Base-by-base conservation (phyloP, 2,329 filamentous ascomycete species). In the Aspergillus neoniger region DNA sequence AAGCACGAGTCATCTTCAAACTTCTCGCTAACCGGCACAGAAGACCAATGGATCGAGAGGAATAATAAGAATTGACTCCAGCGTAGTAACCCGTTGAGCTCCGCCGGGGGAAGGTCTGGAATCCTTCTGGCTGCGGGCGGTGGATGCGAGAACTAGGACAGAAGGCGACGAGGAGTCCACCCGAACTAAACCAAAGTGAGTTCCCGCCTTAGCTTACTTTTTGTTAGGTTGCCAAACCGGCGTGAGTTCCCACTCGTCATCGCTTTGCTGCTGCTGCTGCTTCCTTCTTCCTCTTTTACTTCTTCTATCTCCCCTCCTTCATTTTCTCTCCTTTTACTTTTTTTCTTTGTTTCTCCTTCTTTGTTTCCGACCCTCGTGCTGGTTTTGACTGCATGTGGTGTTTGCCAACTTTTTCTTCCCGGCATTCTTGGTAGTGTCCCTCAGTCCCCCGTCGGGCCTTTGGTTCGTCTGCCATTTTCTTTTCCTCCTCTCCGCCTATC, bases 41-140 rank as follows among this genome's bases (percentile, higher is more conserved):
- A 36, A 36, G 32, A 36, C 32, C 32, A 36, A 36, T 36, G 12
- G 32, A 36, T 36, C 32, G 12, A 36, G 10, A 36, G 32, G 32
- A 36, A 36, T 36, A 36, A 14, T 36, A 36, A 36, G 32, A 6
- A 36, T 36, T 36, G 32, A 36, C 32, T 36, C 32, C 39, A n/a
- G 50, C 19, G 19, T 28, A 23, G 52, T 21, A 55, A 9, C 38
- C 52, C 44, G 25, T 44, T 10, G 52, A 25, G 44, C 23, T 38
- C 25, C 19, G 52, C 36, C 30, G 32, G 32, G 32, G 25, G 23
- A 25, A 44, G 38, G 38, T 55, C 52, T 55, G 53, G 53, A 55
- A 55, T 44, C 39, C 43, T 55, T 44, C 39, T 55, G 50, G 50
- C 47, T 53, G 51, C 51, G 36, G 51, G 32, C 36, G 51, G 32